Evolutionary conservation across 139 green algal genomes (phyloP), one percentile per base, ranked within the genome.

Genomic region (Picocystis salinarum): DNA sequence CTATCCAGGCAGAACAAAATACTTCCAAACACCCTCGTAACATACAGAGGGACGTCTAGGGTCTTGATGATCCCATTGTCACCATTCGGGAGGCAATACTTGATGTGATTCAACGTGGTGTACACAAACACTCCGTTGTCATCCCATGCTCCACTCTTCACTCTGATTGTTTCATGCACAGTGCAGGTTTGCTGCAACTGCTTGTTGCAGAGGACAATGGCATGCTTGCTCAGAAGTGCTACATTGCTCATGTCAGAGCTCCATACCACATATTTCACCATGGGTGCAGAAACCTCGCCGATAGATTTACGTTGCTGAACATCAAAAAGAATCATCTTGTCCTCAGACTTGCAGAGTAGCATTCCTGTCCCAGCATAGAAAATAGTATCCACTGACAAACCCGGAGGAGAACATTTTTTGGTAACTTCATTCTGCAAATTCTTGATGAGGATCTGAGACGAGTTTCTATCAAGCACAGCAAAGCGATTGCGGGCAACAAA

Each of bases 41-140:
- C 67, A 73, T 99, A 99, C 15, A 99, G 70, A 7, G 87, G 85
- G 28, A 71, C 61, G 25, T 96, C 85, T 31, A 99, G 76, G 17
- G 88, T 99, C 46, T 81, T 76, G 53, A 99, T 87, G 59, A 96
- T 94, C 49, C 89, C 89, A 28, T 46, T 74, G 75, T 99, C 89
- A 4, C 89, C 89, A 56, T 92, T 94, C 45, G 88, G 83, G 53
- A 99, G 70, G 69, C 83, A 95, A 73, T 92, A 92, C 60, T 99
- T 99, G 64, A 99, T 78, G 82, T 99, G 89, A 71, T 99, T 99
- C 15, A 97, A 76, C 3, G 86, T 99, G 36, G 85, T 93, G 75
- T 99, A 99, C 13, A 99, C 51, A 31, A 99, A 80, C 42, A 94
- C 88, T 40, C 85, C 83, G 44, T 48, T 73, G 58, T 93, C 81